phyloP scores from a whole-genome alignment of 139 green algal genomes.

The Micractinium conductrix region DNA sequence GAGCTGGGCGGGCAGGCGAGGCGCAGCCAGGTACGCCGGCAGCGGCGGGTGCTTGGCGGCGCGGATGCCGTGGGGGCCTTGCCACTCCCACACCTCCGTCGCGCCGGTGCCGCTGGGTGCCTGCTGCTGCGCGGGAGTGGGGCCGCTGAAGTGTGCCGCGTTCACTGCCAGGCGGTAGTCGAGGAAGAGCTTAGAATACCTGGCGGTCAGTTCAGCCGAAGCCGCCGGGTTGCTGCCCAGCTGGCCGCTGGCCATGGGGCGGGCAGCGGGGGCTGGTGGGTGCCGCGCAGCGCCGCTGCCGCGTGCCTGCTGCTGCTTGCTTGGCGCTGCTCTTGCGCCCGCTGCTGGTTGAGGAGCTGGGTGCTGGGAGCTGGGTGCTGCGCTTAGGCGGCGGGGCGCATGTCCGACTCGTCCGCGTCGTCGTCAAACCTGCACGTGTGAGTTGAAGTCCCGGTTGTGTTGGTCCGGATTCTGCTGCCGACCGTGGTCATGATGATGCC shows the following conservation, averaged over 20 bases:
- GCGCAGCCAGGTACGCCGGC: slow-evolving; percentile 3
- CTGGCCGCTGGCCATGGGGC: background rate
- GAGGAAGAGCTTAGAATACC: slow-evolving; percentile 25
- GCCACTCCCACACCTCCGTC: slow-evolving; percentile 19
- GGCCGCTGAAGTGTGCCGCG: slow-evolving; percentile 5
- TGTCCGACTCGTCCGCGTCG: slow-evolving; percentile 47
- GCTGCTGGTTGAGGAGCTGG: too few relatives aligned
- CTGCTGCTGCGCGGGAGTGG: background rate
- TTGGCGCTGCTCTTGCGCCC: too few relatives aligned
- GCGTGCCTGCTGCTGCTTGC: background rate
- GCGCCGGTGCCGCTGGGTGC: background rate
- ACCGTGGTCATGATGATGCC: too few relatives aligned
- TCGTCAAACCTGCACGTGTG: slow-evolving; percentile 48
- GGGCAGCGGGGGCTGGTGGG: background rate
- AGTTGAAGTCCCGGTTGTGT: too few relatives aligned
- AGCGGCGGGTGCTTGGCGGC: slow-evolving; percentile 18
- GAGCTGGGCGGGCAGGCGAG: background rate
- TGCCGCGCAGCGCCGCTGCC: background rate
- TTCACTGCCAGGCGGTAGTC: slow-evolving; percentile 34
- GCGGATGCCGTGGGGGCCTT: background rate
- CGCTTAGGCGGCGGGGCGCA: slow-evolving; percentile 27
- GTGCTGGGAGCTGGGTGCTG: background rate
- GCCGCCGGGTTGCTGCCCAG: slow-evolving; percentile 16
- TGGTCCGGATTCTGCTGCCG: too few relatives aligned
- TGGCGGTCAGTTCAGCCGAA: background rate